Evolutionary conservation across 2,329 filamentous ascomycete species (phyloP).

Genomic region (Bisporella sp.): DNA sequence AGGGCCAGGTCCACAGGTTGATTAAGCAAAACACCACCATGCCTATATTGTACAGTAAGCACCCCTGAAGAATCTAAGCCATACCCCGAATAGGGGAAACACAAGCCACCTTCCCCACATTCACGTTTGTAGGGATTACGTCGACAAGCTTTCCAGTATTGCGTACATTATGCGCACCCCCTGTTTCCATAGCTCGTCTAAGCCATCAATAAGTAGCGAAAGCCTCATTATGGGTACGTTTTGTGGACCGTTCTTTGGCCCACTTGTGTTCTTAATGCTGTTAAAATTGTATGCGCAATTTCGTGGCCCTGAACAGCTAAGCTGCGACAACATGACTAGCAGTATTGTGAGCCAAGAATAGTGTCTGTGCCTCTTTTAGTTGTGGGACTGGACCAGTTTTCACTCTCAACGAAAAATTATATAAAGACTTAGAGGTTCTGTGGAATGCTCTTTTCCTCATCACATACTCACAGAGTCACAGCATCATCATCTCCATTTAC

Average conservation of each 20-base stretch:
- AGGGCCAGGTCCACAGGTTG: not conserved
- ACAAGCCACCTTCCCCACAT: not conserved
- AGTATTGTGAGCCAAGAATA: not conserved
- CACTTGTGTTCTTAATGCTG: not conserved
- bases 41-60: not conserved
- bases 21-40: not conserved
- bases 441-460: not conserved
- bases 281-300: not conserved
- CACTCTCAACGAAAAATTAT: not conserved
- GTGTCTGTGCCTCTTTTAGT: not conserved
- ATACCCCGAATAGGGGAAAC: not conserved
- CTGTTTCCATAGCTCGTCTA: not conserved
- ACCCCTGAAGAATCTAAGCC: not conserved
- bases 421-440: not conserved
- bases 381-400: not conserved
- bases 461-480: not conserved
- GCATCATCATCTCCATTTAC: not conserved
- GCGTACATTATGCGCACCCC: not conserved
- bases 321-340: not conserved
- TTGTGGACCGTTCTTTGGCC: not conserved
- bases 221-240: not conserved
- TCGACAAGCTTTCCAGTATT: not conserved
- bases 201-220: not conserved
- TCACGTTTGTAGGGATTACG: not conserved
- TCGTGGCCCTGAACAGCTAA: not conserved